Base-by-base conservation (phyloP, 1,284 basidiomycete genomes). In the Ceratobasidium sp. region DNA sequence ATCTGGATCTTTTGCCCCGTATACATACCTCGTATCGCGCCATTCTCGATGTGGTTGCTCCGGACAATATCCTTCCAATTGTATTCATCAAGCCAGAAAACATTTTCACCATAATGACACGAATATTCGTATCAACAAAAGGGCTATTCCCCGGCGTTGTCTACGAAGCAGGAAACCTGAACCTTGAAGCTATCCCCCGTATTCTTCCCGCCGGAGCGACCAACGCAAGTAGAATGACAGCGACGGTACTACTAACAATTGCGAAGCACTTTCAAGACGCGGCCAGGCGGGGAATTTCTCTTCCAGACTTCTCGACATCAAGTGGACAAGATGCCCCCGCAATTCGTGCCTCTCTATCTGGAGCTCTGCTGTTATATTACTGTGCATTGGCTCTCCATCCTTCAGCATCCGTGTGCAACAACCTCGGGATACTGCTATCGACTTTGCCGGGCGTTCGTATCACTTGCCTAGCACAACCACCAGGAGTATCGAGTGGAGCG, bases 391-490 rank as follows among this genome's bases (percentile, higher is more conserved):
- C 85, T 2, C 77, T 87, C 53, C 79, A 80, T 72, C 83, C 85
- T 1, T 82, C 83, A 2, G 82, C 87, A 2, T 84, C 84, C 54
- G 84, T 83, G 3, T 83, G 82, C 77, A 88, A 88, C 74, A 87
- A 88, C 70, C 79, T 87, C 22, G 86, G 87, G 25, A 86, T 88
- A 69, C 76, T 87, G 29, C 76, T 88, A 3, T 84, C 86, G 1
- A 80, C 81, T 1, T 77, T 86, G 43, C 77, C 78, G 1, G 75
- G 78, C 5, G 76, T 78, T 0, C 73, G 76, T 1, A 74, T 73
- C 0, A 72, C 34, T 20, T 55, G 62, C 31, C 20, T 67, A 5
- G 43, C 43, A 12, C 13, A 12, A 4, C 65, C 65, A 15, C 65
- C 65, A 15, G 35, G 40, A 38, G 32, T 38, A 15, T 35, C 68